Evolutionary conservation across 148 eudicot species (phyloP).

Genomic region (Limonium bicolor): DNA sequence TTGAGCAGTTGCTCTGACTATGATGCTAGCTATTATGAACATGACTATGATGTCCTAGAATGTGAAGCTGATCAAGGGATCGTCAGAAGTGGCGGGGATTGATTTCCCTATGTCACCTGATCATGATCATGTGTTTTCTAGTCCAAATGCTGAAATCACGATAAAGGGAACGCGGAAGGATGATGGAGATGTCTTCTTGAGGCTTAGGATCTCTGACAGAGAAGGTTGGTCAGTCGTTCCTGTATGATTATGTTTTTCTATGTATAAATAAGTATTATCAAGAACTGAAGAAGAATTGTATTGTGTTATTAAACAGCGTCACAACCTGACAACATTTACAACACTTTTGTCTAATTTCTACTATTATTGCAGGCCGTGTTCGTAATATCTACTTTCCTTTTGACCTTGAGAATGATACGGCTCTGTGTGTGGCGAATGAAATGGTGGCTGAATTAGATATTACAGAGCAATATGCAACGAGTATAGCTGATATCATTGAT

Average conservation of each 20-base stretch:
- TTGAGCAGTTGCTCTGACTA: constrained; percentile 9
- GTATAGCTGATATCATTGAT: constrained; percentile 52
- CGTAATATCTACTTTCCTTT: constrained; percentile 53
- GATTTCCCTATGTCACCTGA: constrained; percentile 14
- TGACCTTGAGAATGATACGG: constrained; percentile 42
- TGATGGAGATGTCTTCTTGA: constrained; percentile 28
- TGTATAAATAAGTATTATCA: not conserved
- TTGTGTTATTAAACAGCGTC: not conserved
- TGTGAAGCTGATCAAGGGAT: constrained; percentile 4
- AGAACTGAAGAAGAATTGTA: not conserved
- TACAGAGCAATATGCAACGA: constrained; percentile 35
- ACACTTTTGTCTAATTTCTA: not conserved
- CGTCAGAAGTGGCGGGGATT: constrained; percentile 9
- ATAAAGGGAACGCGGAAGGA: constrained; percentile 31
- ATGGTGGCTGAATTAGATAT: constrained; percentile 54
- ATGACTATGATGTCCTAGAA: constrained; percentile 10
- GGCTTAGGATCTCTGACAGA: constrained; percentile 31
- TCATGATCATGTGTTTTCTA: constrained; percentile 19
- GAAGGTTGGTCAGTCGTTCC: constrained; percentile 23
- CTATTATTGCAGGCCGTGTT: constrained; percentile 26
- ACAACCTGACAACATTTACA: not conserved
- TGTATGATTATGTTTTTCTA: too few relatives aligned
- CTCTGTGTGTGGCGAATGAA: constrained; percentile 40
- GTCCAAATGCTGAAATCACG: constrained; percentile 18
- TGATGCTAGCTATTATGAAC: constrained; percentile 2